These are phyloP conservation scores for Diaporthe velutina DNA, from an alignment of 2,329 filamentous ascomycete species.

Conservation along the genomic window DNA sequence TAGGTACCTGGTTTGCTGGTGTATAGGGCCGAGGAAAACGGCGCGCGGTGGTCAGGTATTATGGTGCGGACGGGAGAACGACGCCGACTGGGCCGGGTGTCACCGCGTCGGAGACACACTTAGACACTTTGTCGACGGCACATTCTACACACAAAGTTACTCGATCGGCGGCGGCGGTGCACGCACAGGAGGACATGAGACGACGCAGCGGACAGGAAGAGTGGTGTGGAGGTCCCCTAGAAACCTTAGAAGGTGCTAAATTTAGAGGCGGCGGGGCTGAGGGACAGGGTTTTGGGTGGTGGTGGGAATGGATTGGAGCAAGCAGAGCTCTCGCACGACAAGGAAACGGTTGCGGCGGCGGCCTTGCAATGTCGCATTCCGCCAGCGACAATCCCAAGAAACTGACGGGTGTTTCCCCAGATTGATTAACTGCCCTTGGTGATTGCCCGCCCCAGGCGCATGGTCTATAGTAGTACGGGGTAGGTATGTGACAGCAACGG, in stretches of 20 bases:
- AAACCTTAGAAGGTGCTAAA: slow-evolving; percentile 27
- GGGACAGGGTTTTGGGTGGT: not conserved
- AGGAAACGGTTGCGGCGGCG: not conserved
- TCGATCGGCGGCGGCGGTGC: not conserved
- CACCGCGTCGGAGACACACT: slow-evolving; percentile 2
- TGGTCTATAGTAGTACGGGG: not conserved
- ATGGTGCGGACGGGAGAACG: not conserved
- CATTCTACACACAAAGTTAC: not conserved
- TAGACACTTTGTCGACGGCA: not conserved
- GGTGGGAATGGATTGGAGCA: not conserved
- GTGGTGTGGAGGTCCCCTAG: slow-evolving; percentile 20
- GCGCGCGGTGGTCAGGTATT: not conserved
- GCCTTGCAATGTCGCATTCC: slow-evolving; percentile 16
- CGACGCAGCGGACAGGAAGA: not conserved
- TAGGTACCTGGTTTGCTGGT: not conserved
- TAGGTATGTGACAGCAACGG: not conserved
- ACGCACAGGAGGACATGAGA: slow-evolving; percentile 2
- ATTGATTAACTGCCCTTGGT: not conserved
- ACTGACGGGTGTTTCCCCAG: not conserved
- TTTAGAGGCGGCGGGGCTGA: slow-evolving; percentile 33
- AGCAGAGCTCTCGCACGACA: not conserved
- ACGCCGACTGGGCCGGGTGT: slow-evolving; percentile 24
- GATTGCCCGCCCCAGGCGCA: not conserved
- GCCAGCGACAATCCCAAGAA: not conserved
- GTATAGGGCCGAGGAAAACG: not conserved